These are phyloP conservation scores for Lathyrus oleraceus DNA, from an alignment of 306 rosid genomes.

Conservation along the genomic window DNA sequence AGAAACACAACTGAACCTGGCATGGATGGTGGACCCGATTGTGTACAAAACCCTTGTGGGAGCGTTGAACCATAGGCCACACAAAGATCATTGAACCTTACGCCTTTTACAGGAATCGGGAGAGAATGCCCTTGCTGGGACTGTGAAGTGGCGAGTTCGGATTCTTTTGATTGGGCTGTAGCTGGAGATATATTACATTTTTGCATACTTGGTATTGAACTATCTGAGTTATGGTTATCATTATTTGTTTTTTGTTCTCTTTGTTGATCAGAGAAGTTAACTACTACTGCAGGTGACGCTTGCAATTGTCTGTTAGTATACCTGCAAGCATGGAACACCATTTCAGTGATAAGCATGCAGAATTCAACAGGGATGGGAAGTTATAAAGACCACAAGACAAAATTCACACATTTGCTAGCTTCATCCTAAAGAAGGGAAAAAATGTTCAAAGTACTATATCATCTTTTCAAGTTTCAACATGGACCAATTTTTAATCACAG, in stretches of 20 bases:
- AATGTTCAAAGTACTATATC: not conserved
- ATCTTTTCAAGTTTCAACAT: not conserved
- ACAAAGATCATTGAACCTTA: constrained; percentile 51
- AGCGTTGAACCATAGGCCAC: constrained; percentile 53
- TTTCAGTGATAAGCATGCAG: constrained; percentile 28
- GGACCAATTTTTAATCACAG: not conserved
- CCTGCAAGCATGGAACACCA: constrained; percentile 57
- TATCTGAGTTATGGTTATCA: constrained; percentile 55
- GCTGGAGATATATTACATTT: constrained; percentile 48
- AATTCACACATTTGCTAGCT: constrained; percentile 5
- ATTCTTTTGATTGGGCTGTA: constrained; percentile 63
- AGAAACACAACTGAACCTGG: constrained; percentile 49
- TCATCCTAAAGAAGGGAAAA: constrained; percentile 6
- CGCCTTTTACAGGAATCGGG: constrained; percentile 68
- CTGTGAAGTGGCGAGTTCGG: constrained; percentile 54
- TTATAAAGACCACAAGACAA: constrained; percentile 6
- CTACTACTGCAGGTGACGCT: constrained; percentile 40
- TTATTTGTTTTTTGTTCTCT: constrained; percentile 49
- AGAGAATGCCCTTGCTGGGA: constrained; percentile 53
- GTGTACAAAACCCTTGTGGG: constrained; percentile 57
- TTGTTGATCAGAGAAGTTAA: constrained; percentile 45
- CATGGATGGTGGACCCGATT: constrained; percentile 54
- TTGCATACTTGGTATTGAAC: constrained; percentile 51
- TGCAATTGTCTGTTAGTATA: constrained; percentile 65
- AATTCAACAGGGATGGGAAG: not conserved